Evolutionary conservation across 1,284 basidiomycete species (phyloP).

Genomic region (Malassezia restricta): DNA sequence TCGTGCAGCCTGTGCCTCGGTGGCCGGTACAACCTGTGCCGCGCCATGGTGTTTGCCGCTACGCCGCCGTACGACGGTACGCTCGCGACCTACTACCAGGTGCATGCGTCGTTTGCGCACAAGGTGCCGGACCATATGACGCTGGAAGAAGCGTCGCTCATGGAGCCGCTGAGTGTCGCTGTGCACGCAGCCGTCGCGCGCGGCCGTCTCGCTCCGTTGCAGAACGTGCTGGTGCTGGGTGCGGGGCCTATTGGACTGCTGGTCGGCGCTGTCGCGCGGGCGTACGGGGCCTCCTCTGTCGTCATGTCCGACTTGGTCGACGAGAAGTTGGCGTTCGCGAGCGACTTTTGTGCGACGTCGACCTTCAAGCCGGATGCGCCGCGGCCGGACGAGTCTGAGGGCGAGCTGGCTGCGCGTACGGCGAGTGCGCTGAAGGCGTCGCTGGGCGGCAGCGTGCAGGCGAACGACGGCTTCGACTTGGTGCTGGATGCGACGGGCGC

Average conservation of each 20-base stretch:
- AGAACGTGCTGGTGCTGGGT: conserved; percentile 58
- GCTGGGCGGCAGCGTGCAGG: conserved; percentile 49
- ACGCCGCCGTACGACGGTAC: conserved; percentile 84
- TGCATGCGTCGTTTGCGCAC: conserved; percentile 43
- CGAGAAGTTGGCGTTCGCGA: conserved; percentile 72
- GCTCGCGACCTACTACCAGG: conserved; percentile 55
- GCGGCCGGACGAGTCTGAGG: conserved; percentile 29
- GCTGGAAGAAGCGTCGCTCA: conserved; percentile 53
- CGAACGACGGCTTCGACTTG: conserved; percentile 52
- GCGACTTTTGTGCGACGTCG: conserved; percentile 74
- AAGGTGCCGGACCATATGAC: conserved; percentile 47
- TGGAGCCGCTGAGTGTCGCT: conserved; percentile 86
- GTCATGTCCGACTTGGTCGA: conserved; percentile 59
- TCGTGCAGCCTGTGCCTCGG: conserved; percentile 52
- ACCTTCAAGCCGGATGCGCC: conserved; percentile 55
- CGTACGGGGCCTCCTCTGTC: conserved; percentile 47
- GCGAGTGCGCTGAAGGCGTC: conserved; percentile 48
- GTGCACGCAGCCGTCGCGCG: conserved; percentile 73
- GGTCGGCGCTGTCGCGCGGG: conserved; percentile 81
- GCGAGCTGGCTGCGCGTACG: conserved; percentile 50
- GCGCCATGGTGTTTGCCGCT: conserved; percentile 68
- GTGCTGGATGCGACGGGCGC: conserved; percentile 55
- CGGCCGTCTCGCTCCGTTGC: conserved; percentile 54
- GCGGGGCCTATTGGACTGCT: conserved; percentile 80
- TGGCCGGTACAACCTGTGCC: conserved; percentile 48